These are phyloP conservation scores for Penicillium italicum DNA, from an alignment of 2,329 filamentous ascomycete species.

Conservation along the genomic window DNA sequence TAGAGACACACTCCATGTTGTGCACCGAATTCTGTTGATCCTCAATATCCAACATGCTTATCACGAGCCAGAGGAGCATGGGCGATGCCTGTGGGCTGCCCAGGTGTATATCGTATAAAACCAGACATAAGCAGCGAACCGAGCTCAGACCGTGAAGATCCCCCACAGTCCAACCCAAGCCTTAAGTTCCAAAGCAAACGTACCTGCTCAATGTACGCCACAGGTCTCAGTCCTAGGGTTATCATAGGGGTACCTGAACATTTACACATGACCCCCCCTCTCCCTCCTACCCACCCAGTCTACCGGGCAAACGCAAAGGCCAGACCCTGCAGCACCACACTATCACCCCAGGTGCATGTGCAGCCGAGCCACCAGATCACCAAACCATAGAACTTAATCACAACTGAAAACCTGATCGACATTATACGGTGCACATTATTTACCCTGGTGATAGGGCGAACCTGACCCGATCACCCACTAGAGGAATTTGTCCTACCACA, in stretches of 20 bases:
- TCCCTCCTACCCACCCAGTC: background rate
- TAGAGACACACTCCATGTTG: too few species aligned
- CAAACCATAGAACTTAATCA: background rate
- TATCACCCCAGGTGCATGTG: background rate
- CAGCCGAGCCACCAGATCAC: background rate
- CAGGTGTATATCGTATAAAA: background rate
- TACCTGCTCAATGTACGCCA: background rate
- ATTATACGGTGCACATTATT: background rate
- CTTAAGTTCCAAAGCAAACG: background rate
- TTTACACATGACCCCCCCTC: too few species aligned
- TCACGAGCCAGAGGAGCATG: background rate
- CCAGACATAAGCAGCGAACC: background rate
- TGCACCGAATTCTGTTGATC: background rate
- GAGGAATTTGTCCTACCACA: background rate
- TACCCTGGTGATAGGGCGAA: background rate
- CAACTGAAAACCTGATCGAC: background rate
- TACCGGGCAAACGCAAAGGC: background rate
- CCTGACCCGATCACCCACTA: background rate
- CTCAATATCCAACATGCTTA: background rate
- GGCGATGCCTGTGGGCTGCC: background rate
- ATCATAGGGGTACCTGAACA: slow-evolving; percentile 1
- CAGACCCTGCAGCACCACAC: background rate
- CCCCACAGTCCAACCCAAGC: background rate
- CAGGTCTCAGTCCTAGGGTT: background rate
- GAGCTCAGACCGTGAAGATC: background rate